phyloP scores from a whole-genome alignment of 2,329 filamentous ascomycete species.

The Dactylonectria macrodidyma region DNA sequence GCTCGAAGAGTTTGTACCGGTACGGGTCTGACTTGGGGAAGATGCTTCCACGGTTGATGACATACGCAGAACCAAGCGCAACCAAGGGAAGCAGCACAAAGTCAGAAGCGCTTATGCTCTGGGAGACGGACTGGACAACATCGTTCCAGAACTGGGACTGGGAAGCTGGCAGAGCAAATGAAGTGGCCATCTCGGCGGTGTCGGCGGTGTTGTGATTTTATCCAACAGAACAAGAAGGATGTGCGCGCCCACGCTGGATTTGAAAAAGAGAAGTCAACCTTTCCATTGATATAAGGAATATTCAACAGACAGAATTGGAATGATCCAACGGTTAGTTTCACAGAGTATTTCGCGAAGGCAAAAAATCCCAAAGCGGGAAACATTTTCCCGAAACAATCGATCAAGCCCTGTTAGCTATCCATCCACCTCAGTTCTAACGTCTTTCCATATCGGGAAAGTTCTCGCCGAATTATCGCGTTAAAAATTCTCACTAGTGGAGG shows the following conservation, averaged over 20 bases:
- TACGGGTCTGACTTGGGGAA: conserved; percentile 21
- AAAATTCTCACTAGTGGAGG: not conserved
- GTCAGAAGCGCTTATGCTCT: conserved; percentile 14
- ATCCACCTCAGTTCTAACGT: conserved; percentile 5
- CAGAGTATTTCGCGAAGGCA: not conserved
- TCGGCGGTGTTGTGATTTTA: not conserved
- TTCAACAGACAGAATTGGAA: not conserved
- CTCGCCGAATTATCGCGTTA: conserved; percentile 1
- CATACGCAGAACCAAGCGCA: conserved; percentile 17
- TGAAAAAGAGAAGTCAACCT: not conserved
- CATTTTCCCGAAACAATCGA: conserved; percentile 2
- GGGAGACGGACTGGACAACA: conserved; percentile 22
- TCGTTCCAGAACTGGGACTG: conserved; percentile 6
- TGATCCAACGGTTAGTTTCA: not conserved
- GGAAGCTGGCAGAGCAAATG: not conserved
- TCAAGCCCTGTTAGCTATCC: not conserved
- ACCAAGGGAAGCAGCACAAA: conserved; percentile 23
- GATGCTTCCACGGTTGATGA: conserved; percentile 26
- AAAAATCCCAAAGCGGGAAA: not conserved
- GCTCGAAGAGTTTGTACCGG: conserved; percentile 27
- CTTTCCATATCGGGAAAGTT: conserved; percentile 1
- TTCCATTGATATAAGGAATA: not conserved
- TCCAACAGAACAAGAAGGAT: not conserved
- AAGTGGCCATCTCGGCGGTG: conserved; percentile 13
- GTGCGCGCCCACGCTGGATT: no score